phyloP scores from a whole-genome alignment of 768 basidiomycete species.

The Xanthoconium purpureum region DNA sequence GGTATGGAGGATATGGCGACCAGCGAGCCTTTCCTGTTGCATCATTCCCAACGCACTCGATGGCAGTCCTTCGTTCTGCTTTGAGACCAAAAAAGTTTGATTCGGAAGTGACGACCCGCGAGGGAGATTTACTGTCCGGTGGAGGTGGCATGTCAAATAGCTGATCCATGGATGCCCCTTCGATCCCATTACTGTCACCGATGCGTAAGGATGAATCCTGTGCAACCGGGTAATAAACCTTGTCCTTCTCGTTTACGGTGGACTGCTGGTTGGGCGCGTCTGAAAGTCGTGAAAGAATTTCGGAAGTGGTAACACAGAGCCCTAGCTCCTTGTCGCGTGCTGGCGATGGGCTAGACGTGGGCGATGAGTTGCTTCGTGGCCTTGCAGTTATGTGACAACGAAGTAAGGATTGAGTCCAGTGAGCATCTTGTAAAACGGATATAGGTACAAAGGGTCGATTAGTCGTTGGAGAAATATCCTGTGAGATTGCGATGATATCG shows the following conservation, averaged over 20 bases:
- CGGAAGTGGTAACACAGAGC: constrained; percentile 50
- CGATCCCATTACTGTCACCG: constrained; percentile 60
- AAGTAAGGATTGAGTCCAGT: constrained; percentile 75
- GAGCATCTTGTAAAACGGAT: constrained; percentile 65
- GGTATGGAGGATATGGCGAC: constrained; percentile 74
- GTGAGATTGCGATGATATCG: constrained; percentile 70
- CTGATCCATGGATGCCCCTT: constrained; percentile 65
- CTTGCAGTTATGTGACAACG: constrained; percentile 53
- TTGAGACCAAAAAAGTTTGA: constrained; percentile 64
- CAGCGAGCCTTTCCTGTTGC: constrained; percentile 48
- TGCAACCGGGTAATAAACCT: constrained; percentile 61
- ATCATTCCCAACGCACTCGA: constrained; percentile 42
- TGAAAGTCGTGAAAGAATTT: constrained; percentile 40
- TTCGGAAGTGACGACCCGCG: constrained; percentile 39
- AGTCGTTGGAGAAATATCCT: constrained; percentile 72
- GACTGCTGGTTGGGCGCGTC: constrained; percentile 16
- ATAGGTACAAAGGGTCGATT: constrained; percentile 67
- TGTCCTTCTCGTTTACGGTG: constrained; percentile 24
- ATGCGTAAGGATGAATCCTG: constrained; percentile 69
- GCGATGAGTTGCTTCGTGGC: constrained; percentile 23
- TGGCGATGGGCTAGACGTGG: constrained; percentile 38
- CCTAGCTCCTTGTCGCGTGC: constrained; percentile 62
- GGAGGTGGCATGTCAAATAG: constrained; percentile 47
- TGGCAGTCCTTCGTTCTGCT: constrained; percentile 40
- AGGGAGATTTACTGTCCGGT: constrained; percentile 24